Conservation (phyloP, 768 basidiomycete species). For the Pleurotus giganteus region DNA sequence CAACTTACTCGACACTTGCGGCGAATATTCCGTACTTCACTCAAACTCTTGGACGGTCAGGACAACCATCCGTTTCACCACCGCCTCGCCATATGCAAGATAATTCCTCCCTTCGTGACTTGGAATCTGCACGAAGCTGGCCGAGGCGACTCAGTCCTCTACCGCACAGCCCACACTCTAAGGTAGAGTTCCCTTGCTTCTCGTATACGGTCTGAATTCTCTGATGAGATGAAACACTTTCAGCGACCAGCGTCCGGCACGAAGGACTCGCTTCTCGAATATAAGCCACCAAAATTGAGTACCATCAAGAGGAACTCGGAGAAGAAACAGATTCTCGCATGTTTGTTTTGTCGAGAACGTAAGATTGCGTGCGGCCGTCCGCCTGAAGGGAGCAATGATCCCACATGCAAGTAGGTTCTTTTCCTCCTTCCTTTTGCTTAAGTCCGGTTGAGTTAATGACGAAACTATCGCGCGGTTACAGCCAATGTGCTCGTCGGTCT, state of each 20-base stretch:
- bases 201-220: background rate
- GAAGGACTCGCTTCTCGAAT: background rate
- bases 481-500: slow-evolving; percentile 47
- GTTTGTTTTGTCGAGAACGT: slow-evolving; percentile 39
- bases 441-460: background rate
- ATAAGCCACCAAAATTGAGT: slow-evolving; percentile 1
- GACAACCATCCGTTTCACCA: background rate
- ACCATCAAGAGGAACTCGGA: slow-evolving; percentile 7
- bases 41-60: background rate
- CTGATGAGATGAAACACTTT: too few relatives aligned
- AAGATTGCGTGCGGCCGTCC: slow-evolving; percentile 40
- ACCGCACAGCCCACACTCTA: background rate
- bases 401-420: slow-evolving; percentile 48
- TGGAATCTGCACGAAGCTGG: background rate
- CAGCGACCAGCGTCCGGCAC: too few relatives aligned
- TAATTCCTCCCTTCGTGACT: background rate
- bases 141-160: background rate
- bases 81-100: background rate
- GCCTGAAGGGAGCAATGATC: slow-evolving; percentile 35
- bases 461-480: background rate
- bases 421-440: too few relatives aligned
- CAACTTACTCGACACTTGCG: background rate
- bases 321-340: slow-evolving; percentile 31
- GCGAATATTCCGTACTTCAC: background rate
- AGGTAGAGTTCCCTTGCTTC: background rate